Base-by-base conservation (phyloP, 2,329 filamentous ascomycete genomes). In the Calonectria honghensis region DNA sequence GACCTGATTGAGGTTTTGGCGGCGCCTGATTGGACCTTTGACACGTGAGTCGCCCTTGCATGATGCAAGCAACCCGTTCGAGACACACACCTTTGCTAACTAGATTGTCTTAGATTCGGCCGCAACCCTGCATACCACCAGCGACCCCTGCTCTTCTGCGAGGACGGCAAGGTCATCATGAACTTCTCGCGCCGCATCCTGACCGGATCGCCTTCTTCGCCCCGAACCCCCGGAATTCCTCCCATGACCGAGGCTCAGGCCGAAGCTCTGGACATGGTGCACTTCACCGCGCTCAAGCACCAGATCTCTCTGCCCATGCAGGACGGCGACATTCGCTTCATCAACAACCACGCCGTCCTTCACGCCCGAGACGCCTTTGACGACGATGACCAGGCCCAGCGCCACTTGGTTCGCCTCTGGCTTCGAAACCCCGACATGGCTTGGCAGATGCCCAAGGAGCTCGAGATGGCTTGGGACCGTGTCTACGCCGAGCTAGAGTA, bases 1-100 rank as follows among this genome's bases (percentile, higher is more conserved):
- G 91, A 93, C 77, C 79, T 93, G 4, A 89, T 94, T 18, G 84
- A 87, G 0, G 91, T 89, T 0, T 81, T 93, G 18, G 84, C 88
- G 0, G 83, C 88, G 0, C 84, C 88, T 75, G 87, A 82, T 76
- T 92, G 81, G 91, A 82, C 78, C 18, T 77, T 79, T 68, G 87
- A 89, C 57, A 81, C 84, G 87, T 88, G 75, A 77, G 85, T 77
- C 7, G 2, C 11, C 14, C 37, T 11, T 11, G 5, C 24, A 13
- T 9, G 39, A 11, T 29, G 14, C 24, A 63, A 11, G 24, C 35
- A 24, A 5, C 45, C 45, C 45, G 4, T 48, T 24, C 4, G 20
- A 48, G 45, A 24, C 45, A 13, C 3, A 20, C 7, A 24, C 7
- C 3, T 6, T 5, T 48, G 41, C 45, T 48, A 24, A 48, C 45